These are phyloP conservation scores for Ammopiptanthus mongolicus DNA, from an alignment of 306 rosid genomes.

Conservation along the genomic window DNA sequence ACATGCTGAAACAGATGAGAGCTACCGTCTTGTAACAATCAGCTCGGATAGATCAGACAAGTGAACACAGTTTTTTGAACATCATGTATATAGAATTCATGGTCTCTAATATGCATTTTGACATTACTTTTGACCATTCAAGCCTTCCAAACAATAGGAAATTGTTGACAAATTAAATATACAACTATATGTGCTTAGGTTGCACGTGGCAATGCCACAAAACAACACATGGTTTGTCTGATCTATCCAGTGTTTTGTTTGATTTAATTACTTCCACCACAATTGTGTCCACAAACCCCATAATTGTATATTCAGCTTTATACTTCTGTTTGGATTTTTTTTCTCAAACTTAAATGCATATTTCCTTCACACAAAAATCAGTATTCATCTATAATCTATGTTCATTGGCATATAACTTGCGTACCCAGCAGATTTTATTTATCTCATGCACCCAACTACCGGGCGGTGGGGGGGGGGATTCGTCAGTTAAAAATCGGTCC, in stretches of 20 bases:
- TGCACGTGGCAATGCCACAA: neutral
- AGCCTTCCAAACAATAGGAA: neutral
- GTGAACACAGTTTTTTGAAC: constrained; percentile 13
- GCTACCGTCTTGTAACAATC: constrained; percentile 27
- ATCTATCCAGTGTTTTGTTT: neutral
- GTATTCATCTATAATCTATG: too few relatives aligned
- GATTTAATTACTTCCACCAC: neutral
- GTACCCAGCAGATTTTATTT: neutral
- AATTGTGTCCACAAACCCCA: neutral
- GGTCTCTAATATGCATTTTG: neutral
- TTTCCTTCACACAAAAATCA: too few relatives aligned
- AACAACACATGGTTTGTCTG: neutral
- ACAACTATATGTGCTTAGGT: neutral
- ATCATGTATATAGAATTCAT: neutral
- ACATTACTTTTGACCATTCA: neutral
- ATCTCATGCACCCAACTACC: neutral
- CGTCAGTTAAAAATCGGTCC: neutral
- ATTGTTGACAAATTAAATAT: neutral
- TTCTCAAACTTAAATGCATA: too few relatives aligned
- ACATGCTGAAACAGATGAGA: constrained; percentile 39
- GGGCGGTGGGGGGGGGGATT: neutral
- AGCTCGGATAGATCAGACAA: constrained; percentile 35
- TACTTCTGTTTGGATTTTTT: too few relatives aligned
- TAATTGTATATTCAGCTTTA: neutral
- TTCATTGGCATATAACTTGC: too few relatives aligned